Base-by-base conservation (phyloP, 1,284 basidiomycete genomes). In the Rhodotorula mucilaginosa region DNA sequence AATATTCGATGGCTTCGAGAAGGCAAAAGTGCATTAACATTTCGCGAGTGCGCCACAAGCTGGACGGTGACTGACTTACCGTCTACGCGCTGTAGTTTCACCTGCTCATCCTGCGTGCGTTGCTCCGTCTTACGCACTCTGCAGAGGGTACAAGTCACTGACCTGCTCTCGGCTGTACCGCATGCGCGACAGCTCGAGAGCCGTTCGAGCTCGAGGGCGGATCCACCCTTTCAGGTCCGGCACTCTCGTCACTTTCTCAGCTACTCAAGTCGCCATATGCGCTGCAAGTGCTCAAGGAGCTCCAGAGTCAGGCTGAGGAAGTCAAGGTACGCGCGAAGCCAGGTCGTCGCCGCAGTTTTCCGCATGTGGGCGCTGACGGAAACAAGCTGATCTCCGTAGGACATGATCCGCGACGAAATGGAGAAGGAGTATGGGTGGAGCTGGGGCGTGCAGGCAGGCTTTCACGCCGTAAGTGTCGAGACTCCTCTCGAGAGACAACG, bases 1-100 rank as follows among this genome's bases (percentile, higher is more conserved):
- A 5, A 85, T 97, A 65, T 92, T 89, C 79, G 94, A 97, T 82
- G 86, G 85, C 26, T 97, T 86, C 80, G 91, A 91, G 12, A 97
- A 97, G 75, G 81, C 79, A 1, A 73, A 74, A 19, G 39, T 44
- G 39, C 39, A 10, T 44, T 10, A 44, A 44, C 8, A 44, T 44
- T 44, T 8, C 39, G 39, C 39, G 12, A 12, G 39, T 44, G 39
- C 39, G 39, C 39, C 39, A 44, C 39, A 8, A 2, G 39, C 39
- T 12, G 10, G 39, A 44, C 8, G 39, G 39, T 12, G 10, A 44
- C 39, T 44, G 39, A 44, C 39, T 44, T 44, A 10, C 12, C 12
- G 39, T 44, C 39, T 44, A 10, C 39, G 12, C 12, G 10, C 39
- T 44, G 10, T 44, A 44, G 39, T 72, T 64, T 39, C 72, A 73